Conservation (phyloP, 352 stramenopile species). For the Pythium brachiatum region DNA sequence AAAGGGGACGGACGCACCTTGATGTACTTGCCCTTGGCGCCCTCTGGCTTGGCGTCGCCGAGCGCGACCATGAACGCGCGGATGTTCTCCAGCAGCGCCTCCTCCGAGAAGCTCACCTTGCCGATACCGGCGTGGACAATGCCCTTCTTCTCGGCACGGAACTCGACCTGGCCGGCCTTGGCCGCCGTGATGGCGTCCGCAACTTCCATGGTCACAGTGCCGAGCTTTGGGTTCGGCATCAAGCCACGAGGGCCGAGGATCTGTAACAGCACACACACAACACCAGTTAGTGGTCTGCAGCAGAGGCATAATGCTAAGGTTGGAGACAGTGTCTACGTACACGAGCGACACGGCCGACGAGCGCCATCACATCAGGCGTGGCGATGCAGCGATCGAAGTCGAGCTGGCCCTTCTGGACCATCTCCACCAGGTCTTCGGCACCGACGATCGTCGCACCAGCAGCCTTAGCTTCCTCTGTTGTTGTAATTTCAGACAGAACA, state of each 20-base stretch:
- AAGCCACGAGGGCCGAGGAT: conserved; percentile 95
- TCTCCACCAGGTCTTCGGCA: conserved; percentile 88
- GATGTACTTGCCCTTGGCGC: conserved; percentile 94
- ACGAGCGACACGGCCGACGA: conserved; percentile 91
- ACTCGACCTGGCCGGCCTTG: conserved; percentile 84
- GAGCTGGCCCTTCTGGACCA: conserved; percentile 86
- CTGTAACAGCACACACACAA: conserved; percentile 18
- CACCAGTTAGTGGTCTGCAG: too few relatives aligned
- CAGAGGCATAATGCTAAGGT: too few relatives aligned
- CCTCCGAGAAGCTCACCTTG: conserved; percentile 88
- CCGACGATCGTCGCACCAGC: conserved; percentile 89
- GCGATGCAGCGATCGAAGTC: conserved; percentile 93
- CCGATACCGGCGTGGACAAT: conserved; percentile 88
- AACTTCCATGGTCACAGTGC: conserved; percentile 93
- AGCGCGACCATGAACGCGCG: conserved; percentile 91
- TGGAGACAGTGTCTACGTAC: conserved; percentile 28
- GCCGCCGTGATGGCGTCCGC: conserved; percentile 76
- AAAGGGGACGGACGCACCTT: conserved; percentile 37
- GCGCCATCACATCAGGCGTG: conserved; percentile 91
- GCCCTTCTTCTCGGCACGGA: conserved; percentile 89
- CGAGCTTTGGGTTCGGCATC: conserved; percentile 98
- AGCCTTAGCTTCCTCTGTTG: conserved; percentile 79
- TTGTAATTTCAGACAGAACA: too few relatives aligned
- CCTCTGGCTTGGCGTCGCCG: conserved; percentile 89
- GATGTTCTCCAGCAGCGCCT: conserved; percentile 91